Base-by-base conservation (phyloP, 306 rosid species). In the Crotalaria pallida region DNA sequence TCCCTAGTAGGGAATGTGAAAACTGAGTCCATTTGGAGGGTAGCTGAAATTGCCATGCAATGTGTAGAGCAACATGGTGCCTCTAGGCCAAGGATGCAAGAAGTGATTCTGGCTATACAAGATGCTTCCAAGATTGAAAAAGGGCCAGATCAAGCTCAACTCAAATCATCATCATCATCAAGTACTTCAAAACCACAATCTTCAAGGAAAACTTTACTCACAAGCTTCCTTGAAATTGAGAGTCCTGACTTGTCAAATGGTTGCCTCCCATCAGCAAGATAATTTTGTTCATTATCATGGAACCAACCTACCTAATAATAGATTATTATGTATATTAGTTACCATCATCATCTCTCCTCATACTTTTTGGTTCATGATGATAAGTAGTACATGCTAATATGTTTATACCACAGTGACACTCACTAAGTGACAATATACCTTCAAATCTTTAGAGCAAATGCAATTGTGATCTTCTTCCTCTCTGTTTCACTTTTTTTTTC, bases 11-110 rank as follows among this genome's bases (percentile, higher is more conserved):
- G 87, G 65, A 87, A 81, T 58, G 91, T 83, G 19, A 88, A 86
- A 65, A 91, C 80, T 0, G 99, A 94, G 67, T 94, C 99, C 16
- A 68, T 87, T 4, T 94, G 99, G 96, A 91, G 97, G 71, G 76
- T 94, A 16, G 96, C 96, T 11, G 96, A 91, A 83, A 85, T 87
- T 22, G 96, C 89, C 12, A 77, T 94, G 59, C 99, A 91, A 52
- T 88, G 99, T 76, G 92, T 94, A 40, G 89, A 94, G 50, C 92
- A 86, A 59, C 92, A 86, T 34, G 97, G 95, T 41, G 89, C 73
- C 29, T 82, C 84, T 5, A 86, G 98, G 83, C 98, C 98, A 17
- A 90, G 96, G 73, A 94, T 90, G 99, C 99, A 94, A 82, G 97
- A 94, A 74, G 88, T 91, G 38, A 91, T 94, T 29, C 47, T 88